Evolutionary conservation across 2,329 filamentous ascomycete species (phyloP), one percentile per base, ranked within the genome.

Genomic region (Elsinoe arachidis): DNA sequence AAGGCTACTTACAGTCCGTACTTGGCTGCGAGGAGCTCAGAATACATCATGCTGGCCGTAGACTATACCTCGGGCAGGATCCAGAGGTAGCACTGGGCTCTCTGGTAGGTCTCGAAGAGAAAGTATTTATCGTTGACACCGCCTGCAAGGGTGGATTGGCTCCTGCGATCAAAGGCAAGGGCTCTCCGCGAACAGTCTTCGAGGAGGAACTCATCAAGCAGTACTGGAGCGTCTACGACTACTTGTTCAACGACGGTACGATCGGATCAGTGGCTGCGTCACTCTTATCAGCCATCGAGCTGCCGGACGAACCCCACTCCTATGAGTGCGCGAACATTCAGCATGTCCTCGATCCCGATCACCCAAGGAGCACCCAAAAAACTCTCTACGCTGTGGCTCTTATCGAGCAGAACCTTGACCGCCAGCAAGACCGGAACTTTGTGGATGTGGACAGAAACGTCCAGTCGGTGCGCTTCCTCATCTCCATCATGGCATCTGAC

Each of bases 141-240:
- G 30, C 35, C 38, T 15, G 34, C 2, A 34, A 9, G 23, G 5
- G 10, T 30, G 26, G 3, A 11, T 11, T 10, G 37, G 26, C 14
- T 7, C 33, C 23, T 19, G 14, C 26, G 15, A 19, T 15, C 15
- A 52, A 17, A 19, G 7, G 5, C n/a, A 19, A 2, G 10, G 26
- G 26, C 30, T 6, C 15, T 11, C 26, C 26, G n/a, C 47, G 23
- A 7, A 14, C 34, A 26, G 17, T 38, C 7, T 17, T 53, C 19
- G 30, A 53, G 17, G 7, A 26, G 11, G 49, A 23, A 19, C 17
- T 53, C n/a, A 11, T 15, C 10, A 34, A 23, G n/a, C 26, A 19
- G n/a, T 53, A 39, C 49, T 53, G 30, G 34, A 17, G 11, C 11
- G 14, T 53, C 34, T 53, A 53, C 49, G 49, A 53, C 33, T 11